A percentile compares a stretch with the other conserved stretches of the same genome.
Conservation (phyloP, 108 stramenopile genomes). For the Thalassiosira profunda region DNA sequence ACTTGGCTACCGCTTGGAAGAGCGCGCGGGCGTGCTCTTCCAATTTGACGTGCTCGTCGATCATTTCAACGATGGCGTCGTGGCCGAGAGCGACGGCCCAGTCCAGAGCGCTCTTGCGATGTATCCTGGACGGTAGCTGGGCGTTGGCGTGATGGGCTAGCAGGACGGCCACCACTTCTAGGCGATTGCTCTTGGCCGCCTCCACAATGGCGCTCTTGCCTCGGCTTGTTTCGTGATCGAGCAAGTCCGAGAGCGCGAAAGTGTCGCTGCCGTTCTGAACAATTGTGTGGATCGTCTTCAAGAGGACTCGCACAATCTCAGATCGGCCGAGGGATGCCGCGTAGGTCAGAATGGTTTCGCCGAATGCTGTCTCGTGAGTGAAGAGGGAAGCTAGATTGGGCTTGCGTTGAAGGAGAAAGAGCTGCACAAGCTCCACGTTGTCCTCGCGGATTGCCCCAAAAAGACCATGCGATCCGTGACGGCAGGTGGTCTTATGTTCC, state of each 20-base stretch:
- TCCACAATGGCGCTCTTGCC: slow-evolving; percentile 40
- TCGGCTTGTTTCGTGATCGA: slow-evolving; percentile 35
- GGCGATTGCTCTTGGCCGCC: slow-evolving; percentile 21
- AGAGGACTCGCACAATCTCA: slow-evolving; percentile 10
- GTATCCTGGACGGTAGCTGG: slow-evolving; percentile 8
- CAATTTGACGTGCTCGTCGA: neutral
- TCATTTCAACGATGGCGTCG: neutral
- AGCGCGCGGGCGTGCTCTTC: neutral
- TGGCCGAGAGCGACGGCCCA: slow-evolving; percentile 21
- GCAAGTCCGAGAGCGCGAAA: slow-evolving; percentile 25
- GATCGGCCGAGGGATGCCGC: slow-evolving; percentile 17
- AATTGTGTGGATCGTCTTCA: slow-evolving; percentile 1
- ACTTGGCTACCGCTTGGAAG: slow-evolving; percentile 26
- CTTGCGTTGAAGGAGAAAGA: neutral
- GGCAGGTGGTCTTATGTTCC: neutral
- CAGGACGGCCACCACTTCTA: slow-evolving; percentile 10
- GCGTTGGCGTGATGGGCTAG: slow-evolving; percentile 9
- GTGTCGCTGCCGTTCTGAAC: neutral
- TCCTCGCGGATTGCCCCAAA: slow-evolving; percentile 30
- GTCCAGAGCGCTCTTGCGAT: slow-evolving; percentile 26
- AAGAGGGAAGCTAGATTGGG: neutral
- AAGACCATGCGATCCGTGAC: slow-evolving; percentile 3
- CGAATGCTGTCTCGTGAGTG: slow-evolving; percentile 28
- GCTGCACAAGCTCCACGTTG: slow-evolving; percentile 11
- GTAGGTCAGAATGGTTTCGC: slow-evolving; percentile 42